Evolutionary conservation across 805 yeast genomes (phyloP).

Genomic region (Metschnikowia noctiluminum): DNA sequence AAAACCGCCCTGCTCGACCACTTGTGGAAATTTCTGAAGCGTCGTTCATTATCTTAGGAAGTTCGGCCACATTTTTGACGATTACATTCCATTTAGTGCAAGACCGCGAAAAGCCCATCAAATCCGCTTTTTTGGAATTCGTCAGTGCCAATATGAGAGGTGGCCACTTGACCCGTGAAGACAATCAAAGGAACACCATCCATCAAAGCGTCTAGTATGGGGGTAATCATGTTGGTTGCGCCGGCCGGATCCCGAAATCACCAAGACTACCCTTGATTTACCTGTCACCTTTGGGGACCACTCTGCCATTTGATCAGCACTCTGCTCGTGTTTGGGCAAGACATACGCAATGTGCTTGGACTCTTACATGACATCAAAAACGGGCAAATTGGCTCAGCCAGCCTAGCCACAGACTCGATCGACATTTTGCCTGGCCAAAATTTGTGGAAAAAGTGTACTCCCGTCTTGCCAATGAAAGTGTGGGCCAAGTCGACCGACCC

Average conservation of each 20-base stretch:
- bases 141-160: constrained; percentile 94
- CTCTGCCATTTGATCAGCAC: constrained; percentile 99
- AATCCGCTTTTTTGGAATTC: constrained; percentile 99
- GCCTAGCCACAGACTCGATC: constrained; percentile 97
- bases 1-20: constrained; percentile 97
- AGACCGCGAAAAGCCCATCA: constrained; percentile 91
- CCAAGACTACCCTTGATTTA: constrained; percentile 95
- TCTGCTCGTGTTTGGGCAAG: constrained; percentile 95
- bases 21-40: constrained; percentile 95
- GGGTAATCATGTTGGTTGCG: constrained; percentile 97
- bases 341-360: constrained; percentile 85
- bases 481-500: constrained; percentile 54
- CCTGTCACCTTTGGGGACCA: constrained; percentile 97
- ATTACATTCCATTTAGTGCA: constrained; percentile 99
- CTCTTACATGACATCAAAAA: constrained; percentile 93
- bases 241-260: constrained; percentile 99
- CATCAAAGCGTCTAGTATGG: constrained; percentile 94
- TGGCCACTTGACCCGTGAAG: constrained; percentile 95
- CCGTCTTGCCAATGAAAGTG: constrained; percentile 92
- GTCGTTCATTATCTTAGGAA: constrained; percentile 94
- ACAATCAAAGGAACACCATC: constrained; percentile 98
- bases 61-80: constrained; percentile 92
- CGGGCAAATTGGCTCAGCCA: constrained; percentile 98
- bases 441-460: constrained; percentile 97
- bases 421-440: constrained; percentile 95